phyloP scores from a whole-genome alignment of 208 protist species.

The Leishmania amazonensis region DNA sequence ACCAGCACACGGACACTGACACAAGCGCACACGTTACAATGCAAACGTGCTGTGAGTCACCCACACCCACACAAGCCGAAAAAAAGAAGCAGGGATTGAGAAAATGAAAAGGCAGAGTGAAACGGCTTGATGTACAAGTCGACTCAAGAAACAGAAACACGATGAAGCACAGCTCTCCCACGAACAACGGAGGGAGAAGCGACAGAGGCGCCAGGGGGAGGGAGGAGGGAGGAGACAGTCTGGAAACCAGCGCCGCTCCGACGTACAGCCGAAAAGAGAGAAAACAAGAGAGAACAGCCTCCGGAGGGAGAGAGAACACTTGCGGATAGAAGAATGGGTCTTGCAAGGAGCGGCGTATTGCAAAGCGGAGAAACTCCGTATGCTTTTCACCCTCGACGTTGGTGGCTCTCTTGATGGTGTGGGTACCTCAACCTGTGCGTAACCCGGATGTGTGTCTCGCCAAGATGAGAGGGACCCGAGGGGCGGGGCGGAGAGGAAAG shows the following conservation, averaged over 20 bases:
- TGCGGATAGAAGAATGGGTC: not conserved
- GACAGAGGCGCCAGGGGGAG: not conserved
- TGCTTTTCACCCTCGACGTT: not conserved
- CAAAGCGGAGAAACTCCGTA: not conserved
- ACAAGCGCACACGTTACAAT: not conserved
- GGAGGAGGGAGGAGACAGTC: not conserved
- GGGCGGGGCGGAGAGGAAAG: not conserved
- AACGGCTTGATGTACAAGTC: not conserved
- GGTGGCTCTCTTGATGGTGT: not conserved
- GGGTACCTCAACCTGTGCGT: not conserved
- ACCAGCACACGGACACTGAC: not conserved
- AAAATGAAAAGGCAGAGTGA: not conserved
- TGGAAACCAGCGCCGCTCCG: not conserved
- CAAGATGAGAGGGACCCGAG: not conserved
- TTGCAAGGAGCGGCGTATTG: not conserved
- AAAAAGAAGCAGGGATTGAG: not conserved
- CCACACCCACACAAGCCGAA: not conserved
- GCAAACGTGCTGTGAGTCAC: not conserved
- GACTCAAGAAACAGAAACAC: not conserved
- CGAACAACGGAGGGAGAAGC: not conserved
- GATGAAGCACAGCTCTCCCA: not conserved
- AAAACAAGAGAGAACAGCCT: not conserved
- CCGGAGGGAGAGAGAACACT: not conserved
- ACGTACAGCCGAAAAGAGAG: not conserved
- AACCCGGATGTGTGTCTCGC: not conserved